phyloP scores from a whole-genome alignment of 257 asterid genomes.

The Scutellaria baicalensis region DNA sequence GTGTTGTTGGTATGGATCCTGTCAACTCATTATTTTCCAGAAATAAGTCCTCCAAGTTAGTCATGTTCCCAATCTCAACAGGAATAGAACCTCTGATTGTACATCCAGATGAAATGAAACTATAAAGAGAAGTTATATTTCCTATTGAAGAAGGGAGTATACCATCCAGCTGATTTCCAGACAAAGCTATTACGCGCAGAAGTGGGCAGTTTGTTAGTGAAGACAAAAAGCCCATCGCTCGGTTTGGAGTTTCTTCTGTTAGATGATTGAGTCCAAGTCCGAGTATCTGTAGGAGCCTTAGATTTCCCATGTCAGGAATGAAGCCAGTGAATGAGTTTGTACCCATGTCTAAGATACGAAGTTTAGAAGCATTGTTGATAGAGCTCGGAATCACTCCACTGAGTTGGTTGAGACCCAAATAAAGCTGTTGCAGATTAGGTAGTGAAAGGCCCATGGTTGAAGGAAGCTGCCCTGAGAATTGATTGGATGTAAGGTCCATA shows the following conservation, averaged over 20 bases:
- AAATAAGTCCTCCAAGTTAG: neutral
- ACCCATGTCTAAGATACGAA: slow-evolving; percentile 9
- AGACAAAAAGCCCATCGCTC: slow-evolving; percentile 29
- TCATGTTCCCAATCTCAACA: slow-evolving; percentile 19
- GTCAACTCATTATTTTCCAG: slow-evolving; percentile 22
- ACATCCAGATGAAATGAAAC: slow-evolving; percentile 25
- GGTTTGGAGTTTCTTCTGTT: slow-evolving; percentile 35
- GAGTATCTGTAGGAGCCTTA: slow-evolving; percentile 11
- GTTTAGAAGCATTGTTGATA: slow-evolving; percentile 38
- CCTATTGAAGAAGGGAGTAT: slow-evolving; percentile 41
- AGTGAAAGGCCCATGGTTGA: slow-evolving; percentile 22
- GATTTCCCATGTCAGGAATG: slow-evolving; percentile 29
- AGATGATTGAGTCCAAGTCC: slow-evolving; percentile 17
- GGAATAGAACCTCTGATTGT: slow-evolving; percentile 24
- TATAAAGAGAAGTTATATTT: slow-evolving; percentile 24
- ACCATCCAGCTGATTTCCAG: slow-evolving; percentile 38
- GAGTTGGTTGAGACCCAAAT: slow-evolving; percentile 16
- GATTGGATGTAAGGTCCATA: slow-evolving; percentile 2
- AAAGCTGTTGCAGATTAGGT: slow-evolving; percentile 21
- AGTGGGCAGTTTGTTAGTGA: slow-evolving; percentile 36
- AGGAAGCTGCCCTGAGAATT: slow-evolving; percentile 17
- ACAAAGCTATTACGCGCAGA: slow-evolving; percentile 9
- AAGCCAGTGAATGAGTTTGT: slow-evolving; percentile 25
- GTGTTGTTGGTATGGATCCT: slow-evolving; percentile 18
- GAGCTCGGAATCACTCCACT: slow-evolving; percentile 35